Evolutionary conservation across 495 filamentous ascomycete species (phyloP).

Genomic region (Aspergillus baeticus): DNA sequence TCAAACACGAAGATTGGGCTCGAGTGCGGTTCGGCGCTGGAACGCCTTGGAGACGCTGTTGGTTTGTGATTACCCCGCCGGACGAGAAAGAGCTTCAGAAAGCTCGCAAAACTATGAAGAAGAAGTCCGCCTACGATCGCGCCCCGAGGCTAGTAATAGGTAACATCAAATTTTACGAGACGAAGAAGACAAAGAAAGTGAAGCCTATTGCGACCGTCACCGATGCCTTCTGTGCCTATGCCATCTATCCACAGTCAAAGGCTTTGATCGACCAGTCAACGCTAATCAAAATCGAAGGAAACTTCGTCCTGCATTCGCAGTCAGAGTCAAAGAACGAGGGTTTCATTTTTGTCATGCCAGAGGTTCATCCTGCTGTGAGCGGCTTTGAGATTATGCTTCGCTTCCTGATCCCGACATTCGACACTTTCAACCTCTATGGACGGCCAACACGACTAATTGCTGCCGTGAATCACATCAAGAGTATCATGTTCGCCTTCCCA

Average conservation of each 20-base stretch:
- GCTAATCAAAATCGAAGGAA: slow-evolving; percentile 89
- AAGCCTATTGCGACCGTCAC: slow-evolving; percentile 86
- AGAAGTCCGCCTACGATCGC: slow-evolving; percentile 79
- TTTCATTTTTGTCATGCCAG: slow-evolving; percentile 97
- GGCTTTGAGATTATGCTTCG: slow-evolving; percentile 98
- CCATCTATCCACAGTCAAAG: slow-evolving; percentile 93
- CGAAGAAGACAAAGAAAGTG: slow-evolving; percentile 89
- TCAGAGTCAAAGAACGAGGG: slow-evolving; percentile 77
- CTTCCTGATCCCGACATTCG: slow-evolving; percentile 91
- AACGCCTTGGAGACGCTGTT: slow-evolving; percentile 94
- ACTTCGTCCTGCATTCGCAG: slow-evolving; percentile 77
- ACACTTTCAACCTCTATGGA: slow-evolving; percentile 90
- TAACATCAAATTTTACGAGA: slow-evolving; percentile 91
- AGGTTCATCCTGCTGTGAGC: slow-evolving; percentile 82
- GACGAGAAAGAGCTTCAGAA: slow-evolving; percentile 89
- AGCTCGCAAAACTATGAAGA: slow-evolving; percentile 79
- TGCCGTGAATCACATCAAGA: slow-evolving; percentile 78
- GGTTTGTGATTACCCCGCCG: slow-evolving; percentile 90
- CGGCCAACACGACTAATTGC: slow-evolving; percentile 84
- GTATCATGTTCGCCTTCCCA: slow-evolving; percentile 98
- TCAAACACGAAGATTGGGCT: slow-evolving; percentile 88
- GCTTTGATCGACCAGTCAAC: slow-evolving; percentile 92
- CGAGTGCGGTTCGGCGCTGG: slow-evolving; percentile 94
- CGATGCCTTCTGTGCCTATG: slow-evolving; percentile 88
- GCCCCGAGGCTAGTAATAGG: slow-evolving; percentile 68